Evolutionary conservation across 805 yeast genomes (phyloP), one percentile per base, ranked within the genome.

Genomic region (Huiozyma sinensis): DNA sequence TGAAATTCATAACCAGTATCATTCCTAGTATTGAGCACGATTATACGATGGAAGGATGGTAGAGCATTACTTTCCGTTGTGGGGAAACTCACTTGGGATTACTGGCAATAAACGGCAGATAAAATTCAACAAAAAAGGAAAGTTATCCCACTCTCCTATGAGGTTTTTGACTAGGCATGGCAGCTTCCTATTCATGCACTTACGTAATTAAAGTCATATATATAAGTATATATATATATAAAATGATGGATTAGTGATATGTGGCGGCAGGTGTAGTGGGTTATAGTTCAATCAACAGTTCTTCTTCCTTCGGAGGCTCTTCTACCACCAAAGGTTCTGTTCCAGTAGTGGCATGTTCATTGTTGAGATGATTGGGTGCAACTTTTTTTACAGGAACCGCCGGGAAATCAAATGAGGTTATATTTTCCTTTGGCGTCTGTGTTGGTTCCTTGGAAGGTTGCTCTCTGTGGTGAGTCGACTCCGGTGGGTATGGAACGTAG

Each of bases 1-100:
- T 92, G 56, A 92, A 92, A 65, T 92, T 92, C 58, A 90, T 92
- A 40, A 84, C 97, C 7, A 86, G 97, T 67, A 97, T 92, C 7
- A 89, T 95, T 1, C 98, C 98, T 0, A 95, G 97, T 12, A 89
- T 92, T 45, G 95, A 90, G 66, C 94, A 90, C 63, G 98, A 92
- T 56, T 88, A 88, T 60, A 92, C 98, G n/a, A 92, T 90, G 97
- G 89, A 88, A 61, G 97, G 95, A 1, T 76, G 83, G 57, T 82
- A 17, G 24, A 17, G 24, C 24, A 17, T 17, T 17, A 17, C 24
- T 17, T 17, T 17, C 24, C 24, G 24, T 17, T 17, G 24, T 17
- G 24, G 24, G 4, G 24, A 17, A 17, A 17, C 24, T 17, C 24
- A 17, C 24, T 17, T 17, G 4, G 24, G 4, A 17, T 3, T 17